Conservation (phyloP, 2,329 filamentous ascomycete genomes). For the Sporothrix globosa region DNA sequence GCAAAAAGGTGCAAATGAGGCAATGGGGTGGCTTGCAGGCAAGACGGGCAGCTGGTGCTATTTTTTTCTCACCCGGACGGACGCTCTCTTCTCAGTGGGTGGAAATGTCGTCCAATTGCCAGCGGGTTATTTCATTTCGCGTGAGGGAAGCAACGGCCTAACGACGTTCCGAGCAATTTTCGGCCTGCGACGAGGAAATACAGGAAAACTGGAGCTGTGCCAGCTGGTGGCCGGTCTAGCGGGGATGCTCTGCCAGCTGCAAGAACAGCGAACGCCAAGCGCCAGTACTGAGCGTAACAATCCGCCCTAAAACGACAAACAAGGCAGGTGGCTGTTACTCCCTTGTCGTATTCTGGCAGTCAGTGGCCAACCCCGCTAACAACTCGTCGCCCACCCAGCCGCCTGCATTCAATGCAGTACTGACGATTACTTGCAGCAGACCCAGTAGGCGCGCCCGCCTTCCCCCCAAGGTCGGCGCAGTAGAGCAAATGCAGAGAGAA, state of each 20-base stretch:
- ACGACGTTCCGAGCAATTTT: slow-evolving; percentile 39
- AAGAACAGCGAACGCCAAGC: not conserved
- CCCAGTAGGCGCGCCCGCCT: not conserved
- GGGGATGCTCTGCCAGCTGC: slow-evolving; percentile 27
- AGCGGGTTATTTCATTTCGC: slow-evolving; percentile 38
- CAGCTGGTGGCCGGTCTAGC: slow-evolving; percentile 32
- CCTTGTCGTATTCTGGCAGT: slow-evolving; percentile 9
- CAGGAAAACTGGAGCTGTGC: slow-evolving; percentile 25
- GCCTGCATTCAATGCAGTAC: not conserved
- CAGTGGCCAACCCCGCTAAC: slow-evolving; percentile 29
- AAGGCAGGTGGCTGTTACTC: not conserved
- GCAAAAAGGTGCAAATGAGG: slow-evolving; percentile 30
- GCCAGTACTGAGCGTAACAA: not conserved
- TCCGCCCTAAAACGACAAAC: not conserved
- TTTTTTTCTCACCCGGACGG: slow-evolving; percentile 30
- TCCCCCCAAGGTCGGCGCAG: not conserved
- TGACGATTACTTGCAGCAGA: slow-evolving; percentile 26
- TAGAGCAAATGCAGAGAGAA: not conserved
- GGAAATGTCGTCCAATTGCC: slow-evolving; percentile 41
- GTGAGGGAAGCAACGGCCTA: slow-evolving; percentile 30
- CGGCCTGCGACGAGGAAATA: slow-evolving; percentile 32
- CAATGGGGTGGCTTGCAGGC: slow-evolving; percentile 23
- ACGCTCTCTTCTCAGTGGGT: slow-evolving; percentile 2
- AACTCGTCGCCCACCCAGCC: slow-evolving; percentile 31
- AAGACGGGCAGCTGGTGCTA: slow-evolving; percentile 32